phyloP scores from a whole-genome alignment of 2,329 filamentous ascomycete genomes.

The Paraphoma chrysanthemicola region DNA sequence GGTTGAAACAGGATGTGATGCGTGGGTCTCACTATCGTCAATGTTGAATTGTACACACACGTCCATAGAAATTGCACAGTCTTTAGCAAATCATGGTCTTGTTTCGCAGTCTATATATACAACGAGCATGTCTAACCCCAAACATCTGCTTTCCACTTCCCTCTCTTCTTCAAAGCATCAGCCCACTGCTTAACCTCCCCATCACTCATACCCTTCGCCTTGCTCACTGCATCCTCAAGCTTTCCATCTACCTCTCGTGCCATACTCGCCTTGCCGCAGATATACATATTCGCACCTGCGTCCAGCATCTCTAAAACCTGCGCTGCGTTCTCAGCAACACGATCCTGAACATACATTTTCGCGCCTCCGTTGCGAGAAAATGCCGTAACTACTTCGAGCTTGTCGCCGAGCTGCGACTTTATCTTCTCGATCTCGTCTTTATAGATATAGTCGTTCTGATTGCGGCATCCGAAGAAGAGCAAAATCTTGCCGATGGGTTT shows the following conservation, averaged over 20 bases:
- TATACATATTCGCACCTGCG: slow-evolving; percentile 50
- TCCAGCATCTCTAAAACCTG: slow-evolving; percentile 46
- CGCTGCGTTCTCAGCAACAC: slow-evolving; percentile 36
- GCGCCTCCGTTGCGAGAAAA: slow-evolving; percentile 23
- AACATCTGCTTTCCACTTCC: slow-evolving; percentile 63
- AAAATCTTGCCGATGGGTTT: slow-evolving; percentile 38
- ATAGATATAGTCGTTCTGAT: slow-evolving; percentile 44
- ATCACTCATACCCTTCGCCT: slow-evolving; percentile 49
- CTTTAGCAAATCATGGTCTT: too few species aligned
- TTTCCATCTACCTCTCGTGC: slow-evolving; percentile 51
- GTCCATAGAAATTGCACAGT: too few species aligned
- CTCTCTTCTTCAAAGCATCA: slow-evolving; percentile 56
- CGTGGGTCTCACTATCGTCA: too few species aligned
- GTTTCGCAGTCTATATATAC: not conserved
- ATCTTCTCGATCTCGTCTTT: slow-evolving; percentile 30
- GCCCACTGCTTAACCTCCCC: slow-evolving; percentile 54
- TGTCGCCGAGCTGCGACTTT: slow-evolving; percentile 26
- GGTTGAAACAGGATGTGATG: too few species aligned
- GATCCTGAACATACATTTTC: slow-evolving; percentile 50
- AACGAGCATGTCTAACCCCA: slow-evolving; percentile 49
- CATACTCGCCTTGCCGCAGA: slow-evolving; percentile 50
- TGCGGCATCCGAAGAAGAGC: slow-evolving; percentile 44
- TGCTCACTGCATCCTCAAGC: slow-evolving; percentile 48
- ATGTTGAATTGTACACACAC: too few species aligned
- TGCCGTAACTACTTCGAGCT: slow-evolving; percentile 32